Conservation (phyloP, 2,329 filamentous ascomycete species). For the Fusarium setosum region DNA sequence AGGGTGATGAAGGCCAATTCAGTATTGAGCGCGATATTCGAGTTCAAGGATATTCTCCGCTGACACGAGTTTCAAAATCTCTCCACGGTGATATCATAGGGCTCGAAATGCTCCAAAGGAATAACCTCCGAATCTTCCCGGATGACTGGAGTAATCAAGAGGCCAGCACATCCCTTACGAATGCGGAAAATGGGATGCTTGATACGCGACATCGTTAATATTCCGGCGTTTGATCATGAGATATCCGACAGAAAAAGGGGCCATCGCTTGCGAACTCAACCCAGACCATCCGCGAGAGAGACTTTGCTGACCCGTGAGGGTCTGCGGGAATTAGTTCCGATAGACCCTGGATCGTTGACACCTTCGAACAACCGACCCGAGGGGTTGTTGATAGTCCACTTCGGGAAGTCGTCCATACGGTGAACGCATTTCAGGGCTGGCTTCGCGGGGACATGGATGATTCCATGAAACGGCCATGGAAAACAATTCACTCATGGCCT, state of each 20-base stretch:
- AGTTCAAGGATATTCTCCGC: conserved; percentile 9
- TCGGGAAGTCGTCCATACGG: conserved; percentile 15
- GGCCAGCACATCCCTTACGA: conserved; percentile 15
- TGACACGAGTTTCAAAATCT: conserved; percentile 16
- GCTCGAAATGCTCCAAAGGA: conserved; percentile 16
- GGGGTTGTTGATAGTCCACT: conserved; percentile 12
- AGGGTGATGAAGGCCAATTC: conserved; percentile 13
- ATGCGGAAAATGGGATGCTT: conserved; percentile 17
- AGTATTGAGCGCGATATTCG: conserved; percentile 11
- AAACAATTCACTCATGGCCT: conserved; percentile 20
- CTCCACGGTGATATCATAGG: conserved; percentile 19
- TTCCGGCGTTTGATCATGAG: conserved; percentile 16
- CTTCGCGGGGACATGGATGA: conserved; percentile 17
- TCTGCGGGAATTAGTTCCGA: conserved; percentile 14
- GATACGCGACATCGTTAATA: conserved; percentile 6
- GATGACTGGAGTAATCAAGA: conserved; percentile 9
- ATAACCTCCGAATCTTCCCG: conserved; percentile 21
- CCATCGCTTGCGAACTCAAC: conserved; percentile 17
- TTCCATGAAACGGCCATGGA: conserved; percentile 20
- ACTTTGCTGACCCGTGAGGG: conserved; percentile 16
- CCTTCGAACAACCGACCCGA: conserved; percentile 1
- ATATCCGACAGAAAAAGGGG: conserved; percentile 12
- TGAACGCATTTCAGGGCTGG: conserved; percentile 7
- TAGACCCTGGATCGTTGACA: conserved; percentile 10
- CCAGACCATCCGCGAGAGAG: conserved; percentile 13